Evolutionary conservation across 2,329 filamentous ascomycete genomes (phyloP), one percentile per base, ranked within the genome.

Genomic region (Elsinoe batatas): DNA sequence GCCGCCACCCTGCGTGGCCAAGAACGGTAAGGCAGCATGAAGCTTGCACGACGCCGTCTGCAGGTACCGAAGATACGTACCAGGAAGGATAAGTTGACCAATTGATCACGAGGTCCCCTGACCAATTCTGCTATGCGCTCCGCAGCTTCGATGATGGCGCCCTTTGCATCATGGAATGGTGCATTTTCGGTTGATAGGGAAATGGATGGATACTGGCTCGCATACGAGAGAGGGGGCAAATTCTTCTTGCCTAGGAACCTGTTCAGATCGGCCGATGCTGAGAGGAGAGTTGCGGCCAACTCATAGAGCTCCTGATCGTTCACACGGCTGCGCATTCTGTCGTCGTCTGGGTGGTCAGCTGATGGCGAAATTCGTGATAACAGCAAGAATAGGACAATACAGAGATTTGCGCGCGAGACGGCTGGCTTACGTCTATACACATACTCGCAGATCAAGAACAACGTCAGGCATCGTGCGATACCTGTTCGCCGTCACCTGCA

Each of bases 141-240:
- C 11, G 54, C 54, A 51, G 54, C 54, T 22, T 56, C 54, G 35
- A 56, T 38, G 18, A 56, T 56, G 7, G 54, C 44, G 17, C 44
- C 46, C 40, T 56, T 56, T 30, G 54, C 54, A 56, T 56, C 36
- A 36, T 56, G 54, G 30, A 51, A 56, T 13, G 46, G 26, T n/a
- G 54, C 54, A 40, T 56, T 56, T 30, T 56, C 54, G 40, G 54
- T 37, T 15, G 54, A 56, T 26, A 56, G 35, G 10, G 54, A 56
- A 17, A 56, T 33, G 35, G 40, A 51, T 35, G 54, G 54, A 32
- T 40, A 49, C 49, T 49, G 44, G 42, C 17, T 43, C 22, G 26
- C 46, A 38, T 51, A 56, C 17, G 54, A 56, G 8, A 56, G 36
- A 33, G 46, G 13, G 20, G 44, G 54, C 12, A 51, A 12, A 43